These are phyloP conservation scores for Cicer judaicum DNA, from an alignment of 306 rosid species.

Conservation along the genomic window DNA sequence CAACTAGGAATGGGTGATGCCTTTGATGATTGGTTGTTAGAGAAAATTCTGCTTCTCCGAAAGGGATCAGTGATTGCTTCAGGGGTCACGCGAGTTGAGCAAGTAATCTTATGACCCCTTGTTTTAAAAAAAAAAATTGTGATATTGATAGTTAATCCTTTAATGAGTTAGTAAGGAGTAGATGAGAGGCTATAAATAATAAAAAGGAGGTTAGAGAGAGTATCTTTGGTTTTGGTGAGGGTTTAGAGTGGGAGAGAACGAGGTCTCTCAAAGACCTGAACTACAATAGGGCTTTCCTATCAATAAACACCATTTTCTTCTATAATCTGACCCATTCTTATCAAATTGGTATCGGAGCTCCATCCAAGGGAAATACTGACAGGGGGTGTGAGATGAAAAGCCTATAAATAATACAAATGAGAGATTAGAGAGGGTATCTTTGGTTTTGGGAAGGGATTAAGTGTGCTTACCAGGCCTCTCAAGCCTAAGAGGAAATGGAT, in stretches of 20 bases:
- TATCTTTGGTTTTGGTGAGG: background rate
- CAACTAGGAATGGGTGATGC: slow-evolving; percentile 99
- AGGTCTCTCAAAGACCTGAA: background rate
- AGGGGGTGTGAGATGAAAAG: background rate
- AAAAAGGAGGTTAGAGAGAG: background rate
- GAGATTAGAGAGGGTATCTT: background rate
- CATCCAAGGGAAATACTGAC: background rate
- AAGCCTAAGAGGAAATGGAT: too few relatives aligned
- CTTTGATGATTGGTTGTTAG: slow-evolving; percentile 96
- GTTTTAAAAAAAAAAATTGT: slow-evolving; percentile 13
- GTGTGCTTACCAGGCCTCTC: background rate
- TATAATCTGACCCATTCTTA: background rate
- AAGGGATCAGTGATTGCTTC: slow-evolving; percentile 89
- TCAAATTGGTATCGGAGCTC: background rate
- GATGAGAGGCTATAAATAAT: background rate
- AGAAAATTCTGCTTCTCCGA: slow-evolving; percentile 88
- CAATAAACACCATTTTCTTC: background rate
- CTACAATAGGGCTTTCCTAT: background rate
- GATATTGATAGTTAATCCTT: slow-evolving; percentile 3
- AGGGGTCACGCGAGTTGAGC: slow-evolving; percentile 82
- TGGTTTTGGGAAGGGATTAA: background rate
- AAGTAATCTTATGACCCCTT: slow-evolving; percentile 54
- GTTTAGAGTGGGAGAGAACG: background rate
- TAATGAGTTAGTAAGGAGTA: background rate
- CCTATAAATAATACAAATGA: background rate